A percentile compares a stretch with the other conserved stretches of the same genome.
phyloP scores from a whole-genome alignment of 2,329 filamentous ascomycete genomes.

The Aspergillus sp. region DNA sequence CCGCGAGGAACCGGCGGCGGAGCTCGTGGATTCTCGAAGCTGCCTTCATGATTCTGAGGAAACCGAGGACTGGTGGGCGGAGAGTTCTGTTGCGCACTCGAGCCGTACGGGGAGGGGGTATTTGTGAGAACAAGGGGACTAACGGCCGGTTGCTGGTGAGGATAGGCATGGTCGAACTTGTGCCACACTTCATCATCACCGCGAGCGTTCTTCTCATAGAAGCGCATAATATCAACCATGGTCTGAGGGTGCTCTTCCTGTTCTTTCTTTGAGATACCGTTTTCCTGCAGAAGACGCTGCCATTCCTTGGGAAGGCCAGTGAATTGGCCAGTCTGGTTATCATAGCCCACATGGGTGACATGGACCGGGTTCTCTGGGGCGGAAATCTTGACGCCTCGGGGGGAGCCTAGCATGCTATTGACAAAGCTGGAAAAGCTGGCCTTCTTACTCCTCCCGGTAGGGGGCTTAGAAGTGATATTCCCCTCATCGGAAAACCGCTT shows the following conservation, averaged over 20 bases:
- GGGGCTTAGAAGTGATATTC: conserved; percentile 52
- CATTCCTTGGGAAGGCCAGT: conserved; percentile 96
- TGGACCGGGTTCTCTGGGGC: conserved; percentile 95
- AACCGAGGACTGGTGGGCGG: conserved; percentile 80
- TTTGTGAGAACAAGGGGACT: conserved; percentile 38
- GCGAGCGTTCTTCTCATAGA: conserved; percentile 92
- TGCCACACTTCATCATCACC: conserved; percentile 83
- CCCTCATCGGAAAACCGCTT: conserved; percentile 77
- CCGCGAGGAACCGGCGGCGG: conserved; percentile 75
- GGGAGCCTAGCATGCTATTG: conserved; percentile 75
- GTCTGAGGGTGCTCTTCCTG: conserved; percentile 93
- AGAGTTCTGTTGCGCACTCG: conserved; percentile 60
- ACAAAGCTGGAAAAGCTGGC: conserved; percentile 83
- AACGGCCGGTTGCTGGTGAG: conserved; percentile 39
- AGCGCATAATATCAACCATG: conserved; percentile 89
- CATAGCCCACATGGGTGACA: conserved; percentile 95
- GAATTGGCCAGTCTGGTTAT: conserved; percentile 92
- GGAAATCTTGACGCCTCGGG: conserved; percentile 89
- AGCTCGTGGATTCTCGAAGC: conserved; percentile 93
- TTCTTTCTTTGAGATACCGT: conserved; percentile 92
- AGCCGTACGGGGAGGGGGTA: conserved; percentile 44
- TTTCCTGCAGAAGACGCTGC: conserved; percentile 92
- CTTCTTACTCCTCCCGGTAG: conserved; percentile 65
- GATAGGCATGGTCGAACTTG: conserved; percentile 85
- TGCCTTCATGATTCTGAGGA: conserved; percentile 81